These are phyloP conservation scores for Colletotrichum lentis DNA, from an alignment of 2,329 filamentous ascomycete species.

Conservation along the genomic window DNA sequence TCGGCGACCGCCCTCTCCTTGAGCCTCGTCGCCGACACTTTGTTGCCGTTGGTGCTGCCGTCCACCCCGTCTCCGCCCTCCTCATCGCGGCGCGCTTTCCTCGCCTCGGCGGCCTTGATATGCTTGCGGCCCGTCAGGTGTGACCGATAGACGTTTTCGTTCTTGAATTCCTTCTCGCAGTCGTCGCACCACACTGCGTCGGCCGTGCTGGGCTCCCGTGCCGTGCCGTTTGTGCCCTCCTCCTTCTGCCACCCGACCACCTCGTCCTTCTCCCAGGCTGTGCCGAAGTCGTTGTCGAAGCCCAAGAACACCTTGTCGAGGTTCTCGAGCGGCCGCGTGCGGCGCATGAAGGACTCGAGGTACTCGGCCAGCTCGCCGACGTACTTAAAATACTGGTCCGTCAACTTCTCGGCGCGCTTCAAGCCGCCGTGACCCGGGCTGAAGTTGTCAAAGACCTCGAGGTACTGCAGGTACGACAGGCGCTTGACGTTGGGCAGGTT, in stretches of 20 bases:
- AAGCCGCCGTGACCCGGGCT: conserved; percentile 75
- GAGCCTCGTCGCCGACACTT: conserved; percentile 61
- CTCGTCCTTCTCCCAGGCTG: conserved; percentile 81
- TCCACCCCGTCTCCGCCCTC: conserved; percentile 43
- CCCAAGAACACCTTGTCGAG: conserved; percentile 77
- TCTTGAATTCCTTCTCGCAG: conserved; percentile 94
- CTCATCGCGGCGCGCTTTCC: conserved; percentile 59
- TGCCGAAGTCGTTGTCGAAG: conserved; percentile 86
- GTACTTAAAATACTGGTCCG: conserved; percentile 91
- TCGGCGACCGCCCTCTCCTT: conserved; percentile 93
- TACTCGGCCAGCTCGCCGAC: conserved; percentile 82
- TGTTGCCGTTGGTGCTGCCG: conserved; percentile 41
- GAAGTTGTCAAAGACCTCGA: conserved; percentile 91
- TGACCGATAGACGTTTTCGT: conserved; percentile 90
- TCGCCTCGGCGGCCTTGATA: conserved; percentile 78
- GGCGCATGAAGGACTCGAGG: conserved; percentile 85
- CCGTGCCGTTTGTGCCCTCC: conserved; percentile 47
- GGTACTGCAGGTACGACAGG: conserved; percentile 88
- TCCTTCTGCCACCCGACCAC: conserved; percentile 80
- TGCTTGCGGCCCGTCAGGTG: conserved; percentile 94
- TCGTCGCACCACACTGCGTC: conserved; percentile 88
- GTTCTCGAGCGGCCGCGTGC: conserved; percentile 86
- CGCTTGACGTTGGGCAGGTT: conserved; percentile 89
- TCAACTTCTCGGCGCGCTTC: conserved; percentile 84
- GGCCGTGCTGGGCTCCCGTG: conserved; percentile 48